Percentiles rank a stretch among this genome's conserved stretches.
Conservation (phyloP, 352 stramenopile species). For the Elongisporangium anandrum region DNA sequence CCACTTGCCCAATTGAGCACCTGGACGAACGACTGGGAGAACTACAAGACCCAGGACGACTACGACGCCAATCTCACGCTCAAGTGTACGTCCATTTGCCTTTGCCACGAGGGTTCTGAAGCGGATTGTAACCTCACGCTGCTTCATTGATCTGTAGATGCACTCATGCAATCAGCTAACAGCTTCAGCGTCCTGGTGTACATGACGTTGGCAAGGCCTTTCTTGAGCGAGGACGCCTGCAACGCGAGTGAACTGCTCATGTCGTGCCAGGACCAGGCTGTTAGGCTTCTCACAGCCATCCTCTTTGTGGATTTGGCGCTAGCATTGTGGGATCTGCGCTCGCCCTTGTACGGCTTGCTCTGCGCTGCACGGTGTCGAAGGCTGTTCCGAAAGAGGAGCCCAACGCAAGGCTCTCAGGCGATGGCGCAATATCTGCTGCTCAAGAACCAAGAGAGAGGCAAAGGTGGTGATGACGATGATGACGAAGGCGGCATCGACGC, state of each 20-base stretch:
- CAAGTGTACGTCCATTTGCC: constrained; percentile 40
- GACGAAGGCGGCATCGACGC: constrained; percentile 14
- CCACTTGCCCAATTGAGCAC: constrained; percentile 21
- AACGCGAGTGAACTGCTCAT: constrained; percentile 9
- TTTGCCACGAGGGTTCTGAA: background rate
- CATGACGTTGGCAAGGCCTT: constrained; percentile 37
- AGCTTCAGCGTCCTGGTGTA: constrained; percentile 51
- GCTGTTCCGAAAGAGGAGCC: background rate
- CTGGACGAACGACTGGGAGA: constrained; percentile 63
- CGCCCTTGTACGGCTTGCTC: constrained; percentile 19
- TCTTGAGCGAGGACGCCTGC: constrained; percentile 19
- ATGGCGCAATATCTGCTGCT: constrained; percentile 5
- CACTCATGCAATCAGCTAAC: constrained; percentile 60
- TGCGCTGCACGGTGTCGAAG: constrained; percentile 3
- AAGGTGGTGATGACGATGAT: constrained; percentile 5
- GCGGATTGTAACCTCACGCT: background rate
- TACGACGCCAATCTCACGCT: constrained; percentile 73
- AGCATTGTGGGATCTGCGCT: constrained; percentile 43
- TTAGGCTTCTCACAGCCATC: constrained; percentile 40
- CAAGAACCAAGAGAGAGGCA: background rate
- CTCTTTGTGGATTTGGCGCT: constrained; percentile 39
- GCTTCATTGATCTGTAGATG: constrained; percentile 15
- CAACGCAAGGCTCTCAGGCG: background rate
- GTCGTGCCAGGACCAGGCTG: constrained; percentile 41
- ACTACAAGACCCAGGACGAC: constrained; percentile 59